phyloP scores from a whole-genome alignment of 148 eudicot species.

The Cornus florida region DNA sequence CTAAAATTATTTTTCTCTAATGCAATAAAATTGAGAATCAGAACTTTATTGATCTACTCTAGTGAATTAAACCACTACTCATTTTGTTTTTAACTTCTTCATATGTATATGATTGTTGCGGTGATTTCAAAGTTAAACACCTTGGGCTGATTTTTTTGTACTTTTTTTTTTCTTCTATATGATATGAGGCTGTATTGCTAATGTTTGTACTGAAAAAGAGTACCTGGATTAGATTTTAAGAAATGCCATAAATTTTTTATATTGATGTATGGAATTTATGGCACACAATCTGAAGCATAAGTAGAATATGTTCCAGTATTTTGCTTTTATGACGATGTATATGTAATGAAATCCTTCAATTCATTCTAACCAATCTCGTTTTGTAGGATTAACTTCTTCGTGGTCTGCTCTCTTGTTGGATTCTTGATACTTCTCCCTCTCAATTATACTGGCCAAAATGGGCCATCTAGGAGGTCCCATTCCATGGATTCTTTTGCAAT shows the following conservation, averaged over 20 bases:
- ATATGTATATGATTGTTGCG: background rate
- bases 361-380: background rate
- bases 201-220: background rate
- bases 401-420: conserved; percentile 70
- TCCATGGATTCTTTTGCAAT: conserved; percentile 76
- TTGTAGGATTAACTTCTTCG: conserved; percentile 81
- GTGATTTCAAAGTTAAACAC: too few relatives aligned
- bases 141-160: too few relatives aligned
- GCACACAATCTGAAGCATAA: background rate
- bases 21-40: background rate
- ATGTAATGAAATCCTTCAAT: background rate
- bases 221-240: background rate
- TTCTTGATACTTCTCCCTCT: conserved; percentile 70
- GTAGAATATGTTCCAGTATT: background rate
- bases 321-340: background rate
- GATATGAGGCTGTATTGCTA: background rate
- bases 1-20: too few relatives aligned
- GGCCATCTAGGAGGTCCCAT: conserved; percentile 29
- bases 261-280: background rate
- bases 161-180: too few relatives aligned
- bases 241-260: background rate
- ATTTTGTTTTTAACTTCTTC: background rate
- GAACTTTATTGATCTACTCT: background rate
- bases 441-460: conserved; percentile 46
- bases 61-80: background rate